Evolutionary conservation across 208 protist species (phyloP).

Genomic region (Polymyxa betae): DNA sequence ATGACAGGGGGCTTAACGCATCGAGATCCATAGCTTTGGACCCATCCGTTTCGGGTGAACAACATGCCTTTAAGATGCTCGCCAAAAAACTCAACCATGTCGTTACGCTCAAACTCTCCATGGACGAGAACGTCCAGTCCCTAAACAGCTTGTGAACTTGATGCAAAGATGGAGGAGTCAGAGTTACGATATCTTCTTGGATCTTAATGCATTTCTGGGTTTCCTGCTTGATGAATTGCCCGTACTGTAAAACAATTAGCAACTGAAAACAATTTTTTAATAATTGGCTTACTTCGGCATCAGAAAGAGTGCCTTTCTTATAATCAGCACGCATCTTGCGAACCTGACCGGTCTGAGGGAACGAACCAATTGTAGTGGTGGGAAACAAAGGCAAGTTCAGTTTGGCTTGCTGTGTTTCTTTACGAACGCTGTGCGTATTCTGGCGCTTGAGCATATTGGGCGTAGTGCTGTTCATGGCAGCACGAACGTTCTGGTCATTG

Average conservation of each 20-base stretch:
- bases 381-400: background rate
- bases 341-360: background rate
- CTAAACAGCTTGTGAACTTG: no score
- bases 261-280: background rate
- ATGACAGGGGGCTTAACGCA: constrained; percentile 7
- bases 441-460: background rate
- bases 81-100: constrained; percentile 20
- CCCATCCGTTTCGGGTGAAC: background rate
- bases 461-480: background rate
- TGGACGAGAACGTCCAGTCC: constrained; percentile 13
- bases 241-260: background rate
- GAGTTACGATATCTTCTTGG: background rate
- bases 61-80: background rate
- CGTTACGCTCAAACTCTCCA: constrained; percentile 4
- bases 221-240: background rate
- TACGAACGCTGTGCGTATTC: background rate
- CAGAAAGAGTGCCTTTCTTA: background rate
- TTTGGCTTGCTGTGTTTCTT: background rate
- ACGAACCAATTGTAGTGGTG: background rate
- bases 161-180: no score
- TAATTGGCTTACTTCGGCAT: background rate
- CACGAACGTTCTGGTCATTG: background rate
- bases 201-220: background rate
- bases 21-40: background rate
- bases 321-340: background rate